phyloP scores from a whole-genome alignment of 2,329 filamentous ascomycete species.

The Verticillium albo-atrum region DNA sequence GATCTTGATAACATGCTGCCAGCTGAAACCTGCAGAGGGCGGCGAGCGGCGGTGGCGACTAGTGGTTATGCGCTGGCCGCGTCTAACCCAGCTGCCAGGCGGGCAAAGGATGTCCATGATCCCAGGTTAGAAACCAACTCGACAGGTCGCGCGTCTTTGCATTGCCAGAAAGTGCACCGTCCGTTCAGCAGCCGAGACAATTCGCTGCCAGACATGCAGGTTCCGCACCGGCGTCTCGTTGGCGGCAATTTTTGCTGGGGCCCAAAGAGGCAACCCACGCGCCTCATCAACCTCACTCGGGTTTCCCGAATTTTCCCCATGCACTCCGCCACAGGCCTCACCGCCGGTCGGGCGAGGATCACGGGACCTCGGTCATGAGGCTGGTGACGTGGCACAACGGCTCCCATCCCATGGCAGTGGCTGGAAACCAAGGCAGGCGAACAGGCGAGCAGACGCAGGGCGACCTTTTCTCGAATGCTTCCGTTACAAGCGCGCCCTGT shows the following conservation, averaged over 20 bases:
- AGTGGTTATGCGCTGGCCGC: conserved; percentile 13
- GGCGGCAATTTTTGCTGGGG: conserved; percentile 2
- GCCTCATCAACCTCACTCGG: neutral
- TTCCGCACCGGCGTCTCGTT: conserved; percentile 2
- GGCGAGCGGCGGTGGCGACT: conserved; percentile 11
- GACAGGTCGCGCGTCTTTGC: neutral
- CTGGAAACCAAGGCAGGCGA: neutral
- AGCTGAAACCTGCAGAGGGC: neutral
- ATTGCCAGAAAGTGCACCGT: neutral
- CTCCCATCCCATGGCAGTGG: neutral
- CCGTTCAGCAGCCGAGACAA: neutral
- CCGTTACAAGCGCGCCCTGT: neutral
- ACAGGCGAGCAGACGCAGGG: neutral
- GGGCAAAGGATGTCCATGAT: neutral
- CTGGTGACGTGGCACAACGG: conserved; percentile 14
- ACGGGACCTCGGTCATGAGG: conserved; percentile 4
- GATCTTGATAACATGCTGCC: conserved; percentile 1
- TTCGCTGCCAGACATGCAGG: conserved; percentile 5
- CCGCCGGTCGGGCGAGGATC: conserved; percentile 2
- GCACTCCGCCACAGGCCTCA: conserved; percentile 15
- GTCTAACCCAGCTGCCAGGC: conserved; percentile 6
- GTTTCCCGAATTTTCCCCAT: conserved; percentile 8
- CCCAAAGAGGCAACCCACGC: conserved; percentile 1
- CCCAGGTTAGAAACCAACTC: neutral
- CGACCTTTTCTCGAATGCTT: neutral